Evolutionary conservation across 1,284 basidiomycete species (phyloP).

Genomic region (Flammula alnicola): DNA sequence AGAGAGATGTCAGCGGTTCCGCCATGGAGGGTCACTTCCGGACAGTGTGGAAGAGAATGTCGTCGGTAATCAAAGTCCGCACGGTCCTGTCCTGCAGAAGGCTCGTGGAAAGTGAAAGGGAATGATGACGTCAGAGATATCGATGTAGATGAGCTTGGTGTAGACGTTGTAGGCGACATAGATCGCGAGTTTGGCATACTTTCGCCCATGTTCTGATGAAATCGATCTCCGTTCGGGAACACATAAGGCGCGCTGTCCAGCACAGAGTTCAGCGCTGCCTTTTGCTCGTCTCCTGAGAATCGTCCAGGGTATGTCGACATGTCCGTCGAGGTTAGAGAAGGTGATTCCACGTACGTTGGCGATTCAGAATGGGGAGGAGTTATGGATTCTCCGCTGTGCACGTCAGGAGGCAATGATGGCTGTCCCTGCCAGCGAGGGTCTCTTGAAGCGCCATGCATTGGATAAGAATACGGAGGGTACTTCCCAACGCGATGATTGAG

Average conservation of each 20-base stretch:
- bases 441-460: slow-evolving; percentile 47
- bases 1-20: slow-evolving; percentile 75
- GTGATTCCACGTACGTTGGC: slow-evolving; percentile 27
- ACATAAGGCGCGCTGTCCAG: slow-evolving; percentile 66
- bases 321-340: slow-evolving; percentile 24
- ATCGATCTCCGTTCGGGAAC: slow-evolving; percentile 41
- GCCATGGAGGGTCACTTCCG: slow-evolving; percentile 70
- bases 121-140: slow-evolving; percentile 67
- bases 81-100: slow-evolving; percentile 55
- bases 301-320: slow-evolving; percentile 39
- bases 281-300: slow-evolving; percentile 65
- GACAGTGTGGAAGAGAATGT: slow-evolving; percentile 49
- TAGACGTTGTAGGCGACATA: slow-evolving; percentile 69
- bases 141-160: slow-evolving; percentile 68
- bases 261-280: slow-evolving; percentile 52
- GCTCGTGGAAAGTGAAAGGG: slow-evolving; percentile 65
- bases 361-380: slow-evolving; percentile 44
- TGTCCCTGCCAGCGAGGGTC: slow-evolving; percentile 54
- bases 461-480: slow-evolving; percentile 60
- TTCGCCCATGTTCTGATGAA: slow-evolving; percentile 24
- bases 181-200: slow-evolving; percentile 62
- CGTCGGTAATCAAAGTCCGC: slow-evolving; percentile 69
- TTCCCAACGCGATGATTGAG: slow-evolving; percentile 55
- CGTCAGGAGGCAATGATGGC: slow-evolving; percentile 49
- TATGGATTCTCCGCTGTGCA: slow-evolving; percentile 49